A percentile compares a stretch with the other conserved stretches of the same genome.
Evolutionary conservation across 495 filamentous ascomycete genomes (phyloP).

Genomic region (Delitschia confertaspora): DNA sequence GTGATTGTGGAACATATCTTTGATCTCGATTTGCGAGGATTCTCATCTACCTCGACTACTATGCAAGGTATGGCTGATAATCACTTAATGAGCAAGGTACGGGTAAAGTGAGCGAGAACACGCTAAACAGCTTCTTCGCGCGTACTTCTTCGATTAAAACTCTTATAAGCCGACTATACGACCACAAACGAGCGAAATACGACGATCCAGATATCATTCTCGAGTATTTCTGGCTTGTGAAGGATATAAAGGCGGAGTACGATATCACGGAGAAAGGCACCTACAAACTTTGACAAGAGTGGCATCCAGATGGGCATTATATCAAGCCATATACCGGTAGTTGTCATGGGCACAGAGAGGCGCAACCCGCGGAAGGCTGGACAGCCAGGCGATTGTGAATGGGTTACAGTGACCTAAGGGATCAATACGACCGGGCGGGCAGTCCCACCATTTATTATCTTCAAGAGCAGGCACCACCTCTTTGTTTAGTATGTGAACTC

Average conservation of each 20-base stretch:
- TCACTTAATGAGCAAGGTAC: slow-evolving; percentile 15
- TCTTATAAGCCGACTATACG: slow-evolving; percentile 29
- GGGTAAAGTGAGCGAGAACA: slow-evolving; percentile 9
- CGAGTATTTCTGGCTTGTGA: slow-evolving; percentile 35
- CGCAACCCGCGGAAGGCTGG: slow-evolving; percentile 15
- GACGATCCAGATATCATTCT: slow-evolving; percentile 35
- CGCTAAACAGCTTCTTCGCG: slow-evolving; percentile 24
- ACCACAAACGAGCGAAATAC: slow-evolving; percentile 35
- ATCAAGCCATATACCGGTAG: slow-evolving; percentile 2
- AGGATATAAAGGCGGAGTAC: slow-evolving; percentile 33
- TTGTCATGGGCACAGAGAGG: slow-evolving; percentile 20
- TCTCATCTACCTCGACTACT: slow-evolving; percentile 7
- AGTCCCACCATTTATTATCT: slow-evolving; percentile 17
- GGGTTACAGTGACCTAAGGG: slow-evolving; percentile 33
- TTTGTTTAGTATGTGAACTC: slow-evolving; percentile 18
- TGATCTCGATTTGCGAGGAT: slow-evolving; percentile 12
- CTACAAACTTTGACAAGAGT: slow-evolving; percentile 42
- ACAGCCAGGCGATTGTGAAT: slow-evolving; percentile 38
- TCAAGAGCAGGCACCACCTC: slow-evolving; percentile 17
- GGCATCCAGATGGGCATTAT: slow-evolving; percentile 35
- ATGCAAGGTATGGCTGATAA: slow-evolving; percentile 20
- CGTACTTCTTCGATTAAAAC: slow-evolving; percentile 30
- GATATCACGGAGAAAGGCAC: slow-evolving; percentile 36
- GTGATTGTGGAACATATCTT: slow-evolving; percentile 9
- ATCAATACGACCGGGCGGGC: slow-evolving; percentile 21